Percentiles rank a stretch among this genome's conserved stretches.
phyloP scores from a whole-genome alignment of 208 protist species.

The Trypanosoma theileri region DNA sequence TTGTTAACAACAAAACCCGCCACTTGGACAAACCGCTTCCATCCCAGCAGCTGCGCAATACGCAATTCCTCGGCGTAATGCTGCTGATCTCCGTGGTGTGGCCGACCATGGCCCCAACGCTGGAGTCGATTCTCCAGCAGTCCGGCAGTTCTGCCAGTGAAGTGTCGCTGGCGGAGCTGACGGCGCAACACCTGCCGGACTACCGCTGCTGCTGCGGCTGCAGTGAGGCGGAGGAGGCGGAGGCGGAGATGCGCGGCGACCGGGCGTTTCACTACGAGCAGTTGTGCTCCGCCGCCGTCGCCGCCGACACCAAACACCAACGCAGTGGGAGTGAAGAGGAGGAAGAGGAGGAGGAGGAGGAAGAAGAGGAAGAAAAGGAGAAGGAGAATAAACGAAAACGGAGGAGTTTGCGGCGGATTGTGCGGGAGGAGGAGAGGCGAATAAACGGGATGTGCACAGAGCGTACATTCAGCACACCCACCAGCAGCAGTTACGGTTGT shows the following conservation, averaged over 20 bases:
- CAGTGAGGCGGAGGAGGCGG: neutral
- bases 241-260: neutral
- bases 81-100: slow-evolving; percentile 9
- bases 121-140: neutral
- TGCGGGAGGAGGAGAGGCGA: neutral
- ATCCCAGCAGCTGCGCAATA: neutral
- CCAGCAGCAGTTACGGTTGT: slow-evolving; percentile 7
- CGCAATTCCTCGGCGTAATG: slow-evolving; percentile 14
- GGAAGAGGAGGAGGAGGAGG: slow-evolving; percentile 6
- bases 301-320: too few relatives aligned
- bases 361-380: slow-evolving; percentile 13
- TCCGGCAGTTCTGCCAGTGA: neutral
- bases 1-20: neutral
- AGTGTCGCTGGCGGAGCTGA: too few relatives aligned
- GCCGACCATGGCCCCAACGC: neutral
- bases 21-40: neutral
- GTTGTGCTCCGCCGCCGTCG: too few relatives aligned
- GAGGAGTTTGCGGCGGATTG: neutral
- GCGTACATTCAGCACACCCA: neutral
- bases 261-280: neutral
- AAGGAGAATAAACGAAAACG: neutral
- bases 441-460: too few relatives aligned
- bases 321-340: neutral
- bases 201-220: too few relatives aligned
- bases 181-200: too few relatives aligned